Base-by-base conservation (phyloP, 306 rosid genomes). In the Sicyos edulis region DNA sequence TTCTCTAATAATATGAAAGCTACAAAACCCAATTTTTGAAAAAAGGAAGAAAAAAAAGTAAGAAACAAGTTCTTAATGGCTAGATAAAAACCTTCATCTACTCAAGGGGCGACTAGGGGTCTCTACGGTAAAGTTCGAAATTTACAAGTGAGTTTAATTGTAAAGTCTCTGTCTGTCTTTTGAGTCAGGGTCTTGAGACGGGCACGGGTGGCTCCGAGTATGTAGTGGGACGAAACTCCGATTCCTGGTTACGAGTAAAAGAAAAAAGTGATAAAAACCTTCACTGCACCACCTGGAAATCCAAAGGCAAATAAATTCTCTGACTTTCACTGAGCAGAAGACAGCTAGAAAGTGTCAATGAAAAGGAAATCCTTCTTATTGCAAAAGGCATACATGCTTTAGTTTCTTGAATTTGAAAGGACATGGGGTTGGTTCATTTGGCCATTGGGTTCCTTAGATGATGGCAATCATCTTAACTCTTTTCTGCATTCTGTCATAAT, bases 301-400 rank as follows among this genome's bases (percentile, higher is more conserved):
- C 75, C 66, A 84, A 86, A 79, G 42, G 77, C 55, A 78, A 80
- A 87, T 91, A 74, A 87, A 83, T 86, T 85, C 78, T 85, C 92
- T 84, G 96, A 89, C 95, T 82, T 80, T 69, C 29, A 59, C 78
- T 55, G 74, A 72, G 86, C 72, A 84, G 89, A 79, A 75, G 85
- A 78, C 84, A 89, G 96, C 81, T 85, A 82, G 96, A 88, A 82
- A 82, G 79, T 79, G 89, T 83, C 84, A 85, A 75, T 80, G 89
- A 86, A 86, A 86, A 84, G 75, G 91, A 87, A 86, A 84, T 70
- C 54, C 62, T 76, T 60, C 76, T 55, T 37, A 32, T 67, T 52
- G 51, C 60, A 82, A 68, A 77, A 71, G 74, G 80, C 83, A 88
- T 6, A 40, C 9, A 85, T 32, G 72, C 62, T 66, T 63, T 60